Base-by-base conservation (phyloP, 805 yeast genomes). In the Metschnikowia amazonensis region DNA sequence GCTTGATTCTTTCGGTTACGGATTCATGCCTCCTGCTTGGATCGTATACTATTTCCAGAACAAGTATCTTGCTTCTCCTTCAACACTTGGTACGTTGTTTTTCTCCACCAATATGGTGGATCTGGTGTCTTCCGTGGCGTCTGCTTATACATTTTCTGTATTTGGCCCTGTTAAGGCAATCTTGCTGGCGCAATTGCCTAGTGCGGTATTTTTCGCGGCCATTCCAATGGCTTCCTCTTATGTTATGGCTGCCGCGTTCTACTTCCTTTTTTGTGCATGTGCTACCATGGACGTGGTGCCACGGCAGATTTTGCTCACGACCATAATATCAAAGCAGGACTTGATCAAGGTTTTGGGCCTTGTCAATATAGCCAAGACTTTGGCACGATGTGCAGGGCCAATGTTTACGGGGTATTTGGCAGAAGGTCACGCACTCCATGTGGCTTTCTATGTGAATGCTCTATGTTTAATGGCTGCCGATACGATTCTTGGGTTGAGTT, bases 211-310 rank as follows among this genome's bases (percentile, higher is more conserved):
- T 48, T 77, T 82, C 55, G 70, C 79, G 2, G 40, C 72, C 11
- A 57, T 69, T 25, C 64, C 69, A 0, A 50, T 60, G n/a, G 46
- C 55, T 17, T 17, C 35, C 6, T 54, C 60, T 5, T 61, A 59
- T 30, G 17, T 52, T 1, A 69, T 81, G 9, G 85, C 92, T 0
- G 71, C 85, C 23, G 44, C 66, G 0, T 63, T 80, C 5, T 80
- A 86, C 51, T 81, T 81, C 48, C 37, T 53, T 11, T 49, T 51
- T 32, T 53, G 58, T 38, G 66, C 82, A 2, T 79, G 88, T 0
- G 72, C 82, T 2, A 80, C 90, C 1, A 88, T 89, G 90, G 97
- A 89, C 60, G 96, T 89, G 24, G 94, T 89, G 2, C 96, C 97
- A 5, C 77, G 97, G 42, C 96, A 89, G 64, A 79, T 89, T 7